phyloP scores from a whole-genome alignment of 306 rosid genomes.

The Psophocarpus tetragonolobus region DNA sequence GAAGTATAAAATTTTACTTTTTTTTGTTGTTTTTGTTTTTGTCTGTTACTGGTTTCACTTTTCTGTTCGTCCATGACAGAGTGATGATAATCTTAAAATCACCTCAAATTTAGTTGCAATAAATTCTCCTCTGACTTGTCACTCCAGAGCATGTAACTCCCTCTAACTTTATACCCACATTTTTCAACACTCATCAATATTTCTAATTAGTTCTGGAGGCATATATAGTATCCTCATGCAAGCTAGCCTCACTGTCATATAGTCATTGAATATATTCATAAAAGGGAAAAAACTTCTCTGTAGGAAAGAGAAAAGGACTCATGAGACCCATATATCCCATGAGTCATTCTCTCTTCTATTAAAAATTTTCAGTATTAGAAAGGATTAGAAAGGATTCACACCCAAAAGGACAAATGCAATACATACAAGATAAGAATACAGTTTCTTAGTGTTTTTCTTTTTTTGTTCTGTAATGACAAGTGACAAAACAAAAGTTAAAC shows the following conservation, averaged over 20 bases:
- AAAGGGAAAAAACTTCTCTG: too few relatives aligned
- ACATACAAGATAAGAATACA: background rate
- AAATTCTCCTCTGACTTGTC: background rate
- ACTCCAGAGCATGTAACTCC: background rate
- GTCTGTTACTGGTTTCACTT: background rate
- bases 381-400: too few relatives aligned
- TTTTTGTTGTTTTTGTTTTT: background rate
- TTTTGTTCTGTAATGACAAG: too few relatives aligned
- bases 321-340: too few relatives aligned
- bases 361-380: too few relatives aligned
- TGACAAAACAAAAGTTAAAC: too few relatives aligned
- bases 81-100: background rate
- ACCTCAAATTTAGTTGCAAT: background rate
- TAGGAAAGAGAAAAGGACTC: too few relatives aligned
- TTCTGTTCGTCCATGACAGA: background rate
- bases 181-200: background rate
- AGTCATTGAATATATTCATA: background rate
- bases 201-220: background rate
- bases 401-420: background rate
- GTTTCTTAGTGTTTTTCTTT: too few relatives aligned
- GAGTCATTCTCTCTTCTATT: too few relatives aligned
- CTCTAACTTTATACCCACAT: background rate
- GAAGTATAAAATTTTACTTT: background rate
- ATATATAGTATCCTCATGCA: background rate
- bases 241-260: background rate